Evolutionary conservation across 1,284 basidiomycete genomes (phyloP).

Genomic region (Earliella scabrosa): DNA sequence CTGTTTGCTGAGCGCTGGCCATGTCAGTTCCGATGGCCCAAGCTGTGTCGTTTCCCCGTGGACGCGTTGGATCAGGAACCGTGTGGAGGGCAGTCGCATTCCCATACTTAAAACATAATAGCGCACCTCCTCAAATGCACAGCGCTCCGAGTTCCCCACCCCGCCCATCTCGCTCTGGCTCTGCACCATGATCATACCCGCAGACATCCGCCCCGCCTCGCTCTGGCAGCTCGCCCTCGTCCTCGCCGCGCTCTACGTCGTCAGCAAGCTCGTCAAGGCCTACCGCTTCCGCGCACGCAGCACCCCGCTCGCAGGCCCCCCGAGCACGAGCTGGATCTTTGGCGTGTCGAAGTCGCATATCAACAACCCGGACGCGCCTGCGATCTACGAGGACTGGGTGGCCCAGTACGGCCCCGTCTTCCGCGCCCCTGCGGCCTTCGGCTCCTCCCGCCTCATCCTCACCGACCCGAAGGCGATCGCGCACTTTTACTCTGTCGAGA

Average conservation of each 20-base stretch:
- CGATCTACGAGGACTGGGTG: constrained; percentile 40
- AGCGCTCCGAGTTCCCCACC: too few species aligned
- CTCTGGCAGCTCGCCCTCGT: constrained; percentile 9
- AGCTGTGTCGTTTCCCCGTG: too few species aligned
- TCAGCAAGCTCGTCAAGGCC: constrained; percentile 15
- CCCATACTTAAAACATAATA: background rate
- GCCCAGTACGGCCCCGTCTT: constrained; percentile 53
- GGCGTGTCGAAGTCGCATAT: constrained; percentile 26
- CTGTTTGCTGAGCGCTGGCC: too few species aligned
- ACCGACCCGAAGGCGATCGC: constrained; percentile 58
- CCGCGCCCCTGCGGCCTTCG: constrained; percentile 44
- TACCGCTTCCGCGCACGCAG: constrained; percentile 17
- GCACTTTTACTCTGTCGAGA: constrained; percentile 55
- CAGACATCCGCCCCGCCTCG: constrained; percentile 4
- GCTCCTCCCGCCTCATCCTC: constrained; percentile 45
- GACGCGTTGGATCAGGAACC: too few species aligned
- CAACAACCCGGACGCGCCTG: constrained; percentile 16
- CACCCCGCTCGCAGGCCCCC: constrained; percentile 39
- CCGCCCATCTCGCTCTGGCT: constrained; percentile 1
- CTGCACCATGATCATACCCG: constrained; percentile 12
- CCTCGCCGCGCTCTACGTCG: constrained; percentile 17
- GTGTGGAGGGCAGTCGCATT: too few species aligned
- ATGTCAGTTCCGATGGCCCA: too few species aligned
- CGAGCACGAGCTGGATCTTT: constrained; percentile 31
- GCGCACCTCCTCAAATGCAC: too few species aligned